These are phyloP conservation scores for Microstegium vimineum DNA, from an alignment of 176 grass and related monocot species.

Conservation along the genomic window DNA sequence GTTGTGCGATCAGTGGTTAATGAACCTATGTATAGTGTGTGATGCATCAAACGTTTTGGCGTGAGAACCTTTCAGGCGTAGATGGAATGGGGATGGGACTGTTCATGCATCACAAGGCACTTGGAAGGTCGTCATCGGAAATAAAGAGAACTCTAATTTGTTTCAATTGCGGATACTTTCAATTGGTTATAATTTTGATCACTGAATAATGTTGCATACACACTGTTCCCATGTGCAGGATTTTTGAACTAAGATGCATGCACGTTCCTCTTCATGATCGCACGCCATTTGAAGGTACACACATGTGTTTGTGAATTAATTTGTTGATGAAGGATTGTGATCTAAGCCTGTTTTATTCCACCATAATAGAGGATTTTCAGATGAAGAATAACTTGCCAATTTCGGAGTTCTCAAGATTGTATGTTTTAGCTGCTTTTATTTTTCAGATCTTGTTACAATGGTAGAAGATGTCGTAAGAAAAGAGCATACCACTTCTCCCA, in stretches of 20 bases:
- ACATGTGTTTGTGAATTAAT: background rate
- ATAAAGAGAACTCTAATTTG: background rate
- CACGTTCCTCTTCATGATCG: conserved; percentile 65
- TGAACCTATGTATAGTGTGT: background rate
- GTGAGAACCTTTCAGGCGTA: conserved; percentile 23
- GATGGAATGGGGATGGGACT: conserved; percentile 65
- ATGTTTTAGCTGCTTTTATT: conserved; percentile 31
- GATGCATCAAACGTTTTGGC: background rate
- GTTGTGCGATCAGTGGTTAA: background rate
- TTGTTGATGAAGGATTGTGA: background rate
- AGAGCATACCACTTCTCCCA: conserved; percentile 48
- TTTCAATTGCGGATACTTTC: background rate
- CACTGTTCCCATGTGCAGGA: conserved; percentile 32
- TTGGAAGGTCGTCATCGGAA: conserved; percentile 48
- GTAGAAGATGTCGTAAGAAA: conserved; percentile 58
- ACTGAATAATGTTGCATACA: background rate
- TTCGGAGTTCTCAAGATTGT: conserved; percentile 2
- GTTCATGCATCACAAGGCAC: conserved; percentile 77
- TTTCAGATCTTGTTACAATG: conserved; percentile 64
- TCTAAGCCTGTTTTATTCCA: background rate
- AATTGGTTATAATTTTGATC: background rate
- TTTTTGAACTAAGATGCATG: conserved; percentile 69
- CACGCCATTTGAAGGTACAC: conserved; percentile 59
- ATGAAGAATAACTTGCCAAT: background rate
- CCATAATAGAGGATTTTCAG: background rate